phyloP scores from a whole-genome alignment of 73 alveolate species.

The Tetrahymena thermophila region DNA sequence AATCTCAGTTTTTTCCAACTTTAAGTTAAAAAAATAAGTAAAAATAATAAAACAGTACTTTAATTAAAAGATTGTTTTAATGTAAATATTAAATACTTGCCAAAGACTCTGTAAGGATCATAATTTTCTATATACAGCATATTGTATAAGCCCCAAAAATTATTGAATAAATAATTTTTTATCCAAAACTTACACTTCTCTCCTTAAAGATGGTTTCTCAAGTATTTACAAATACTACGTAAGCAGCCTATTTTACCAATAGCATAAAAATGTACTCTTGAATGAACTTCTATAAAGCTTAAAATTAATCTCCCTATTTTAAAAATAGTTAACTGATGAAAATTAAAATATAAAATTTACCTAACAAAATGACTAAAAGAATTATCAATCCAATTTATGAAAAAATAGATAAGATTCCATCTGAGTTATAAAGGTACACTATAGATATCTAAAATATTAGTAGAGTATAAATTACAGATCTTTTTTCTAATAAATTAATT shows the following conservation, averaged over 20 bases:
- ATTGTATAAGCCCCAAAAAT: background rate
- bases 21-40: too few relatives aligned
- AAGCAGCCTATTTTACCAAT: background rate
- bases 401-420: background rate
- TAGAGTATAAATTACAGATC: background rate
- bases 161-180: too few relatives aligned
- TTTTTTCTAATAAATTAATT: background rate
- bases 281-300: background rate
- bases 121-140: background rate
- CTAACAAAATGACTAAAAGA: background rate
- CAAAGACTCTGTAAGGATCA: background rate
- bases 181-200: background rate
- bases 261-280: background rate
- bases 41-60: too few relatives aligned
- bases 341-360: background rate
- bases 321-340: too few relatives aligned
- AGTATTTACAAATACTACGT: background rate
- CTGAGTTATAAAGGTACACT: background rate
- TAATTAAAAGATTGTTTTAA: too few relatives aligned
- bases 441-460: background rate
- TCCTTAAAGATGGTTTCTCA: background rate
- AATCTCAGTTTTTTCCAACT: too few relatives aligned
- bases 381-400: background rate
- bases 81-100: background rate
- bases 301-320: background rate